Evolutionary conservation across 1,284 basidiomycete species (phyloP).

Genomic region (Pseudozyma sp.): DNA sequence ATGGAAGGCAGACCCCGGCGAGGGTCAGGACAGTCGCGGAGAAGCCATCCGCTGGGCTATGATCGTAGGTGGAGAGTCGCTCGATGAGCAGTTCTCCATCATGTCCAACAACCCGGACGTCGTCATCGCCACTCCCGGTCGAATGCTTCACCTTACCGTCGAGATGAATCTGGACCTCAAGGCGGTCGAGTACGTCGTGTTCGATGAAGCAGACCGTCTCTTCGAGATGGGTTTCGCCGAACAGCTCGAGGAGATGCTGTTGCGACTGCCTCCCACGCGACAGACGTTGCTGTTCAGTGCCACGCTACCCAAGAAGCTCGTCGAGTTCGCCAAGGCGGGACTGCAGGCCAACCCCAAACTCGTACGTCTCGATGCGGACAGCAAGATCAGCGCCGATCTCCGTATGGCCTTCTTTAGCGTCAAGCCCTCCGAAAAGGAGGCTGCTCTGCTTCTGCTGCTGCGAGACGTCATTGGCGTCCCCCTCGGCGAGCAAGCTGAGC

Average conservation of each 20-base stretch:
- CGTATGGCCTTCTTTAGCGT: constrained; percentile 94
- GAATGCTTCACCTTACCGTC: constrained; percentile 91
- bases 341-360: constrained; percentile 88
- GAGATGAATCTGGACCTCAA: constrained; percentile 97
- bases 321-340: constrained; percentile 97
- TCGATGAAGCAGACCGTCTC: constrained; percentile 96
- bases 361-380: constrained; percentile 92
- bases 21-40: constrained; percentile 71
- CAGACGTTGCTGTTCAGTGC: constrained; percentile 96
- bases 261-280: constrained; percentile 84
- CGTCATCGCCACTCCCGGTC: constrained; percentile 86
- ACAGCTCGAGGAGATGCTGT: constrained; percentile 89
- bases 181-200: constrained; percentile 89
- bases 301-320: constrained; percentile 92
- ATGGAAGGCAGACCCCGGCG: constrained; percentile 69
- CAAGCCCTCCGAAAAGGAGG: constrained; percentile 94
- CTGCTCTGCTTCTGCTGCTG: constrained; percentile 84
- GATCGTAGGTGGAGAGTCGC: constrained; percentile 91
- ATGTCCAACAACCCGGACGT: constrained; percentile 87
- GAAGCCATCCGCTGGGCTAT: constrained; percentile 89
- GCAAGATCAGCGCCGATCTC: constrained; percentile 92
- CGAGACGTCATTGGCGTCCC: constrained; percentile 89
- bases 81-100: constrained; percentile 97
- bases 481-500: constrained; percentile 65
- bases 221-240: constrained; percentile 98